Evolutionary conservation across 208 protist species (phyloP), one percentile per base, ranked within the genome.

Genomic region (Leishmania amazonensis): DNA sequence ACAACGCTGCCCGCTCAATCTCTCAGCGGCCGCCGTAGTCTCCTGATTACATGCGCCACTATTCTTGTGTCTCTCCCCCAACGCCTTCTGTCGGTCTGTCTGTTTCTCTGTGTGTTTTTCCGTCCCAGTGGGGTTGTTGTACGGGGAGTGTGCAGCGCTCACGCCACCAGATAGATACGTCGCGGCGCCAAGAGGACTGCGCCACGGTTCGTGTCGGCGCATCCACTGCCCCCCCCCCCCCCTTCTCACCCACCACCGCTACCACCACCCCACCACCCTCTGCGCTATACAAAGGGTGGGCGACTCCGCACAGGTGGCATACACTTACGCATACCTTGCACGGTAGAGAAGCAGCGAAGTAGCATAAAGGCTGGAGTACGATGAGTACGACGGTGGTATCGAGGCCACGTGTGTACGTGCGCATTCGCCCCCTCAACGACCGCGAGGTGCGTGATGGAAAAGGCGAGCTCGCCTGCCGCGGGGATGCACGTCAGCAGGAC

Each of bases 341-440:
- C 2, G 57, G 11, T 3, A 19, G 62, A 42, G 31, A 13, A 19
- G 31, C 62, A 68, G 62, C 15, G 13, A 17, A 2, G 62, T 31
- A 40, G 11, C 62, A 40, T 31, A 35, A 8, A 28, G 21, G 45
- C 57, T 31, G 47, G 57, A 1, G 8, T 8, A 76, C 24, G 38
- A 96, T 96, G 93, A 94, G 90, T 77, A 96, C 94, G 70, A 78
- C 86, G 1, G 88, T 75, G 8, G 94, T 96, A 3, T 97, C 94
- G 17, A 89, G 95, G 54, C 95, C 95, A 0, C 93, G 95, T 28
- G 95, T 98, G 84, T 98, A 98, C 88, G 89, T 95, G 38, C 93
- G 95, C 71, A 95, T 97, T 76, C 92, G 95, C 53, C 95, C 95
- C 0, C 88, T 98, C 35, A 98, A 98, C 81, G 95, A 93, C 24